These are phyloP conservation scores for Fraxinus velutina DNA, from an alignment of 305 asterid species.

Conservation along the genomic window DNA sequence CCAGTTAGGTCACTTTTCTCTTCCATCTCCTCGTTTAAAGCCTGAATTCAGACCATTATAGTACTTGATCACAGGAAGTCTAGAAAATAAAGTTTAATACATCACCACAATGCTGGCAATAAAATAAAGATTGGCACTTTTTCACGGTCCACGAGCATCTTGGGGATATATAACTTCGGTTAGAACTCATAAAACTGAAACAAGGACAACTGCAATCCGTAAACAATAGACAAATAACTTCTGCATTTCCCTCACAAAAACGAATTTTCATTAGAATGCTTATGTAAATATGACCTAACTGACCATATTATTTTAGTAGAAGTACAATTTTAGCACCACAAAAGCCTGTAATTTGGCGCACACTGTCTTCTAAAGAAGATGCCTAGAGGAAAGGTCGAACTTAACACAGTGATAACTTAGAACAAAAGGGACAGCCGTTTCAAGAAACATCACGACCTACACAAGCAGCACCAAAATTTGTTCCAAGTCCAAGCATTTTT, in stretches of 20 bases:
- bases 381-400: no score
- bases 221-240: not conserved
- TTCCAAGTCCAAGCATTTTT: not conserved
- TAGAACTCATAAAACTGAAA: constrained; percentile 60
- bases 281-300: not conserved
- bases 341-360: not conserved
- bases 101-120: constrained; percentile 58
- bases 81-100: constrained; percentile 65
- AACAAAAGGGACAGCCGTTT: not conserved
- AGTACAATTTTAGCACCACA: not conserved
- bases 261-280: not conserved
- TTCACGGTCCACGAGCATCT: constrained; percentile 69
- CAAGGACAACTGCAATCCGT: constrained; percentile 63
- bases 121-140: constrained; percentile 75
- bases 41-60: not conserved
- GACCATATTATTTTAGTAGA: no score
- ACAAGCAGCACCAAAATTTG: not conserved
- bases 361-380: not conserved
- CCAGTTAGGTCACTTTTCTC: not conserved
- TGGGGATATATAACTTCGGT: constrained; percentile 81
- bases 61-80: constrained; percentile 35
- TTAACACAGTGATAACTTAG: not conserved
- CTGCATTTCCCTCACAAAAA: not conserved
- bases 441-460: not conserved
- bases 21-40: not conserved